Evolutionary conservation across 306 rosid genomes (phyloP).

Genomic region (Arachis hypogaea): DNA sequence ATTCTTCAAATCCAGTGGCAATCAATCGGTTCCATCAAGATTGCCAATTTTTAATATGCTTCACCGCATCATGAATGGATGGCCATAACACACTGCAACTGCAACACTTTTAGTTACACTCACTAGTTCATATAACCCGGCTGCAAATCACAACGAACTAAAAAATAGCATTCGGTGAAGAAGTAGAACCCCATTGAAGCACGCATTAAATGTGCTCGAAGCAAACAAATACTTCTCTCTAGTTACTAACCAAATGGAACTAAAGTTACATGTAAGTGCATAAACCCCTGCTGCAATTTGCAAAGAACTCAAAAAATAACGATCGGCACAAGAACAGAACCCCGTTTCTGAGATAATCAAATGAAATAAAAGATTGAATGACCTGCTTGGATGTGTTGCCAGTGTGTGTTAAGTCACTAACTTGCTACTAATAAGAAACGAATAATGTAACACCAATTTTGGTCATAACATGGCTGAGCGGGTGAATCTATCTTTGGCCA

Average conservation of each 20-base stretch:
- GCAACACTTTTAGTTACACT: not conserved
- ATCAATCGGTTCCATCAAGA: conserved; percentile 26
- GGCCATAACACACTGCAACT: not conserved
- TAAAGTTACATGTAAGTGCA: no score
- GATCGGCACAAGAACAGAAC: not conserved
- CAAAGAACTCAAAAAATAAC: no score
- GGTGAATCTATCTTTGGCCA: not conserved
- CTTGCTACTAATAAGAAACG: not conserved
- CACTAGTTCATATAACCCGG: not conserved
- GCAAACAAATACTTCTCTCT: no score
- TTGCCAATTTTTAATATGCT: not conserved
- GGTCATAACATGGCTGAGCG: not conserved
- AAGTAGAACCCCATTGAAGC: not conserved
- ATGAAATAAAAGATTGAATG: conserved; percentile 15
- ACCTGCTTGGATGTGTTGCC: not conserved
- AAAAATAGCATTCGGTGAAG: not conserved
- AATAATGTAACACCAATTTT: conserved; percentile 20
- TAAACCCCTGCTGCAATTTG: no score
- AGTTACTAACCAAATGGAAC: no score
- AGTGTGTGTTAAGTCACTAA: not conserved
- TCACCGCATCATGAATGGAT: not conserved
- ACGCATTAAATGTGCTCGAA: no score
- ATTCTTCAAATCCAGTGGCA: not conserved
- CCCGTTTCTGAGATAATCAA: not conserved
- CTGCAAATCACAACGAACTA: not conserved